These are phyloP conservation scores for Chrysanthemum seticuspe DNA, from an alignment of 129 eudicot species.

Conservation along the genomic window DNA sequence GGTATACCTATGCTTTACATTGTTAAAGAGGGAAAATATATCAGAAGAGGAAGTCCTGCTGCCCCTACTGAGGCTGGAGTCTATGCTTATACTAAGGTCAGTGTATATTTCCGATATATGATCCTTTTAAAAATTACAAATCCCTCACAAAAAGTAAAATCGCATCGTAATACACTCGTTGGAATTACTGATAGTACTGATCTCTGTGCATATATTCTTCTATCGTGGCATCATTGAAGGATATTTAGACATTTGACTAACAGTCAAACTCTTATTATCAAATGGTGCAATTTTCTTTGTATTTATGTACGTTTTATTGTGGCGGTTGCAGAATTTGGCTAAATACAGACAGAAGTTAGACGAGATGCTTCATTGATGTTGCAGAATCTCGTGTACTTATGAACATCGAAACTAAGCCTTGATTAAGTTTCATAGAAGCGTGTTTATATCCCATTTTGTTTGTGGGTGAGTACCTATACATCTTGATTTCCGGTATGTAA, in stretches of 20 bases:
- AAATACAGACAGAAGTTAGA: conserved; percentile 91
- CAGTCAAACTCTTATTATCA: background rate
- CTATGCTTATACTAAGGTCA: conserved; percentile 90
- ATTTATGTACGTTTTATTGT: background rate
- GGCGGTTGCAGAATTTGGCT: conserved; percentile 72
- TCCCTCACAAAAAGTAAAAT: background rate
- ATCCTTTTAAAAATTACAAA: too few species aligned
- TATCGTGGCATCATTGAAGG: background rate
- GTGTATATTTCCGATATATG: too few species aligned
- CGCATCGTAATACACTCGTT: background rate
- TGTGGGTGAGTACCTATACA: conserved; percentile 11
- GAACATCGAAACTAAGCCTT: background rate
- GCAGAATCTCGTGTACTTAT: conserved; percentile 5
- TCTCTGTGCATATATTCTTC: background rate
- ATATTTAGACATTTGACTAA: background rate
- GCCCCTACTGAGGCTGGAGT: conserved; percentile 95
- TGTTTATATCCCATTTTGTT: background rate
- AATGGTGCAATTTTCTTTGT: background rate
- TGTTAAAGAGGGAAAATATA: conserved; percentile 71
- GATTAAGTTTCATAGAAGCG: conserved; percentile 9
- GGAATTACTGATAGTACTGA: conserved; percentile 1
- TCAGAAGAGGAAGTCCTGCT: conserved; percentile 88
- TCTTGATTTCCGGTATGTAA: conserved; percentile 15
- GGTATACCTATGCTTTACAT: conserved; percentile 98
- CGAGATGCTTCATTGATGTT: conserved; percentile 53